Conservation (phyloP, 2,329 filamentous ascomycete genomes). For the Coniella lustricola region DNA sequence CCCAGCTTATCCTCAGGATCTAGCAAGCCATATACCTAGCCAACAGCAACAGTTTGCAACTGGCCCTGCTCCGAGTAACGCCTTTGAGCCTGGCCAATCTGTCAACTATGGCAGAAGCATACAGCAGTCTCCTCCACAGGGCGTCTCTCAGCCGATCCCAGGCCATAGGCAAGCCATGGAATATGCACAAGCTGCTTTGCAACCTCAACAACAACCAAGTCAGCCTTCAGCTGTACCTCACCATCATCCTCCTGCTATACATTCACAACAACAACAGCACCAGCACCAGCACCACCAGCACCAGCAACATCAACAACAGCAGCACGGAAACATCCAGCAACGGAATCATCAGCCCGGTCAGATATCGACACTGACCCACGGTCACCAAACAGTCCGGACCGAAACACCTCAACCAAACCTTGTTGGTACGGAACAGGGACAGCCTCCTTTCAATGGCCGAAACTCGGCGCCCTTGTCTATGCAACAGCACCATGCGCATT, state of each 20-base stretch:
- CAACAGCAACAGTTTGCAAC: conserved; percentile 11
- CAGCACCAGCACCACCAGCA: conserved; percentile 1
- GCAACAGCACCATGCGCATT: conserved; percentile 8
- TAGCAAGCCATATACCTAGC: conserved; percentile 4
- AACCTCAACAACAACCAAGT: conserved; percentile 18
- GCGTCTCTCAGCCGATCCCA: conserved; percentile 12
- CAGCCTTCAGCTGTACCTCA: conserved; percentile 20
- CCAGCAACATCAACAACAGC: conserved; percentile 1
- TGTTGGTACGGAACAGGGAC: conserved; percentile 7
- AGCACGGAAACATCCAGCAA: conserved; percentile 1
- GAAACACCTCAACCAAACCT: conserved; percentile 10
- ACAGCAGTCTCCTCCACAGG: conserved; percentile 10
- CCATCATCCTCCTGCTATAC: conserved; percentile 13
- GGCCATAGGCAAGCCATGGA: conserved; percentile 11
- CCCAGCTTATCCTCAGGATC: conserved; percentile 5
- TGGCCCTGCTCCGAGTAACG: background rate
- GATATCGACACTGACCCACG: conserved; percentile 5
- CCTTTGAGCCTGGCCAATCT: conserved; percentile 2
- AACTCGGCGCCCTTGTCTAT: conserved; percentile 7
- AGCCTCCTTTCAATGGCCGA: conserved; percentile 13
- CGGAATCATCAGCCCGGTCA: conserved; percentile 10
- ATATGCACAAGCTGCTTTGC: conserved; percentile 15
- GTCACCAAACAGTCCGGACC: conserved; percentile 9
- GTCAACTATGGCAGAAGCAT: conserved; percentile 6
- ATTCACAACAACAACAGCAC: conserved; percentile 18